Base-by-base conservation (phyloP, 495 filamentous ascomycete species). In the Podospora pseudoanserina region DNA sequence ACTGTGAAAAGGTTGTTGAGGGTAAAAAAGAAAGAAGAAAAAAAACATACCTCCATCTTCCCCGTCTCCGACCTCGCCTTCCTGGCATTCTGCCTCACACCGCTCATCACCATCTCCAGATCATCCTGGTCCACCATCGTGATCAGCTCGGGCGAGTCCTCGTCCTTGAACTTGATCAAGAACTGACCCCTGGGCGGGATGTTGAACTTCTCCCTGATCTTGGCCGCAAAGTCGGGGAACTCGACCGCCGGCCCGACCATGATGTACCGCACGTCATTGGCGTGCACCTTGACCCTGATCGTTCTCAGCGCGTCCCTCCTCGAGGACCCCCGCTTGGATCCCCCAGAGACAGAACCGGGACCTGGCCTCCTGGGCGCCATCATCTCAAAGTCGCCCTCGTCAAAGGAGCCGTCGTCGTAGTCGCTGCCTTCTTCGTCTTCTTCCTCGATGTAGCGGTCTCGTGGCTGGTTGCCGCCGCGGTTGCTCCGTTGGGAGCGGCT, bases 61-160 rank as follows among this genome's bases (percentile, higher is more conserved):
- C 93, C 94, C 83, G 93, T 91, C 68, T 96, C 94, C 58, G 83
- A 80, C 66, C 88, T 86, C 72, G 94, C 91, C 76, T 87, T 87
- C 80, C 83, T 84, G 32, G 92, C 96, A 66, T 80, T 79, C 66
- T 86, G 85, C 76, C 86, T 90, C 34, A 89, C 88, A 4, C 79
- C 81, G 74, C 80, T 82, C 65, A 98, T 84, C 55, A 91, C 86
- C 86, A 97, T 89, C 64, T 97, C 93, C 71, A 97, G 78, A 83
- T 99, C 95, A 74, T 99, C 95, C 79, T 96, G 91, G 79, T 99
- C 95, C 34, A 90, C 92, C 88, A 99, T 89, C 15, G 93, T 97
- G 77, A 99, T 94, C 90, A 97, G 92, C 74, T 97, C 95, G 6
- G 90, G 90, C 70, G 92, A 87, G 18, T 83, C 82, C 49, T 77